These are phyloP conservation scores for Lycium ferocissimum DNA, from an alignment of 257 asterid species.

Conservation along the genomic window DNA sequence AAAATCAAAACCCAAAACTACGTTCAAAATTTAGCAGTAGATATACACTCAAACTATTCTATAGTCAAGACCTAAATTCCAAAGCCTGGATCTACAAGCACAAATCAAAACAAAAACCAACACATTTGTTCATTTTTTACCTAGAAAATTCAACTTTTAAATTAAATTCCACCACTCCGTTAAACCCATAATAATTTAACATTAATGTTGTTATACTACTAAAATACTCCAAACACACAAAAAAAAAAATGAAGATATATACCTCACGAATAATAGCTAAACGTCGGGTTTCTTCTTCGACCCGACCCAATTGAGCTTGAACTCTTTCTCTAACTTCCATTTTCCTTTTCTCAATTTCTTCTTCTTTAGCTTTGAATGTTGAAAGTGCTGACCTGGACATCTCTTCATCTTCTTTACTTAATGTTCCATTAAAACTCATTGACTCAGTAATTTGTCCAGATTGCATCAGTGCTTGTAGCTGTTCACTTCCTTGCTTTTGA, in stretches of 20 bases:
- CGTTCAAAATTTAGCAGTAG: not conserved
- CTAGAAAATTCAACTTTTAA: no score
- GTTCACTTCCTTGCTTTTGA: slow-evolving; percentile 69
- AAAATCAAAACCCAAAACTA: not conserved
- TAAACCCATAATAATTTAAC: no score
- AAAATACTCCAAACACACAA: no score
- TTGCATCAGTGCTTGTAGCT: slow-evolving; percentile 65
- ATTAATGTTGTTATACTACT: no score
- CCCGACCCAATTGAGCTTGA: slow-evolving; percentile 91
- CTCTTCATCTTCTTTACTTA: slow-evolving; percentile 88
- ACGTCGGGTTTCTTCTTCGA: slow-evolving; percentile 92
- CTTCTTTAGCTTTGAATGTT: slow-evolving; percentile 91
- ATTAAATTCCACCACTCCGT: no score
- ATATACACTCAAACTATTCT: no score
- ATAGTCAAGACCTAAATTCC: not conserved
- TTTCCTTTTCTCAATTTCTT: slow-evolving; percentile 97
- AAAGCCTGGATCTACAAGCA: not conserved
- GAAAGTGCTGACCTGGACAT: slow-evolving; percentile 90
- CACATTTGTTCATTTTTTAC: not conserved
- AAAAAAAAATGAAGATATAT: not conserved
- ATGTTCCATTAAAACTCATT: slow-evolving; percentile 74
- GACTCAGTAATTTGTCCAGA: slow-evolving; percentile 81
- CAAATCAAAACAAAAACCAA: not conserved
- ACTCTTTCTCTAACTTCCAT: slow-evolving; percentile 89
- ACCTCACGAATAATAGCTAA: slow-evolving; percentile 93